phyloP scores from a whole-genome alignment of 1,284 basidiomycete species.

The Sphaerobolus stellatus region DNA sequence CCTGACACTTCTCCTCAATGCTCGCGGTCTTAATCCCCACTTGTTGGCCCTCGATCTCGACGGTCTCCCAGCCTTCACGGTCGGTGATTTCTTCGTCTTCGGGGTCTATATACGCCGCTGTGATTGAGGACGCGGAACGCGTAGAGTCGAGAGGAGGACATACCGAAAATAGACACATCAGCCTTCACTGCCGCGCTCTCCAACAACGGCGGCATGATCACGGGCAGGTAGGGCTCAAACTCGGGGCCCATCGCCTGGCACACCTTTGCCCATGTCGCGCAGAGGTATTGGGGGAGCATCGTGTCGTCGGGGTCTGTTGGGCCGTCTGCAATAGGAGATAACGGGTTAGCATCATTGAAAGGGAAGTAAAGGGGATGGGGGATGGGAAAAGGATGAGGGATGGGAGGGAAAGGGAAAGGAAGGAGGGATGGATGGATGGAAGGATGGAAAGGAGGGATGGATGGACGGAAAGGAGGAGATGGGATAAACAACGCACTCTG shows the following conservation, averaged over 20 bases:
- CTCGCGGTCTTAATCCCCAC: slow-evolving; percentile 77
- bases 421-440: neutral
- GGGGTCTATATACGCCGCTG: slow-evolving; percentile 40
- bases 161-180: slow-evolving; percentile 74
- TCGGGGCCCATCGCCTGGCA: slow-evolving; percentile 78
- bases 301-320: slow-evolving; percentile 64
- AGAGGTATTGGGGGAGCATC: slow-evolving; percentile 66
- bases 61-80: slow-evolving; percentile 74
- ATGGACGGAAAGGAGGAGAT: neutral
- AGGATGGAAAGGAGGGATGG: neutral
- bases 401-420: too few relatives aligned
- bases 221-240: slow-evolving; percentile 80
- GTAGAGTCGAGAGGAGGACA: slow-evolving; percentile 20
- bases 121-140: neutral
- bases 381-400: too few relatives aligned
- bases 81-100: slow-evolving; percentile 52
- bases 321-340: too few relatives aligned
- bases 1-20: slow-evolving; percentile 85
- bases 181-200: slow-evolving; percentile 75
- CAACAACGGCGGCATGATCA: slow-evolving; percentile 79
- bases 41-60: slow-evolving; percentile 71
- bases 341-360: too few relatives aligned
- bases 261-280: slow-evolving; percentile 80
- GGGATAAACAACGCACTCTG: slow-evolving; percentile 54
- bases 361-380: too few relatives aligned